Percentiles rank a stretch among this genome's conserved stretches.
Conservation (phyloP, 1,284 basidiomycete species). For the Trichosporon sp. region DNA sequence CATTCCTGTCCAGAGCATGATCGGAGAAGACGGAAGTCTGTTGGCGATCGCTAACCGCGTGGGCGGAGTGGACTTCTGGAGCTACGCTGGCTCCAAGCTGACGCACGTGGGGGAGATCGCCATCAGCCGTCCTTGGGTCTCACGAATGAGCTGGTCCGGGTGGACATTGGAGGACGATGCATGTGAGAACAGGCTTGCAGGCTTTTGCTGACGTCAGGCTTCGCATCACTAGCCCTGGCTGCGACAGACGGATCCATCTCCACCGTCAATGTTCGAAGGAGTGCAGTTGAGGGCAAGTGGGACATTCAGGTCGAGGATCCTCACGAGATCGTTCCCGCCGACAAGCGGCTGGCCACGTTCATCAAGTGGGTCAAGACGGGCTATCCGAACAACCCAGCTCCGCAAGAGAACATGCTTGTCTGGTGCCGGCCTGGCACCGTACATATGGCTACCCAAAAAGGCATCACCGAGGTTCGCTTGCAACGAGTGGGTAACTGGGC, state of each 20-base stretch:
- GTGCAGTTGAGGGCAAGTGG: conserved; percentile 23
- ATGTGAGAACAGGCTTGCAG: conserved; percentile 31
- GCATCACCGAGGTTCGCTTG: conserved; percentile 28
- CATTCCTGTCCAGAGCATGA: conserved; percentile 28
- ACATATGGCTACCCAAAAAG: conserved; percentile 34
- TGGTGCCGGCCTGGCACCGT: conserved; percentile 48
- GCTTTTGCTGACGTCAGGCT: conserved; percentile 31
- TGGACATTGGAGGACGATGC: conserved; percentile 36
- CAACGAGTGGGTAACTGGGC: conserved; percentile 51
- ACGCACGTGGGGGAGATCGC: background rate
- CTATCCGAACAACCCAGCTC: conserved; percentile 10
- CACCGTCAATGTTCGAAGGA: conserved; percentile 27
- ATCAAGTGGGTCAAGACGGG: conserved; percentile 39
- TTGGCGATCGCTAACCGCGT: conserved; percentile 45
- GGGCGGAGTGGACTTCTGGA: conserved; percentile 44
- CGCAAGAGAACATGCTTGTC: conserved; percentile 38
- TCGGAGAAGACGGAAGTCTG: conserved; percentile 43
- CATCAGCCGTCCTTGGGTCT: conserved; percentile 25
- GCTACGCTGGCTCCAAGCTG: conserved; percentile 27
- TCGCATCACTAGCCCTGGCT: conserved; percentile 36
- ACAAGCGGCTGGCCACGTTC: conserved; percentile 39
- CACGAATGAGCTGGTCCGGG: conserved; percentile 36
- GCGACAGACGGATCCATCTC: conserved; percentile 38
- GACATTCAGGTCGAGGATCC: conserved; percentile 26
- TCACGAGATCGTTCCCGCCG: conserved; percentile 21